Evolutionary conservation across 345 rosid species (phyloP).

Genomic region (Dipteronia dyeriana): DNA sequence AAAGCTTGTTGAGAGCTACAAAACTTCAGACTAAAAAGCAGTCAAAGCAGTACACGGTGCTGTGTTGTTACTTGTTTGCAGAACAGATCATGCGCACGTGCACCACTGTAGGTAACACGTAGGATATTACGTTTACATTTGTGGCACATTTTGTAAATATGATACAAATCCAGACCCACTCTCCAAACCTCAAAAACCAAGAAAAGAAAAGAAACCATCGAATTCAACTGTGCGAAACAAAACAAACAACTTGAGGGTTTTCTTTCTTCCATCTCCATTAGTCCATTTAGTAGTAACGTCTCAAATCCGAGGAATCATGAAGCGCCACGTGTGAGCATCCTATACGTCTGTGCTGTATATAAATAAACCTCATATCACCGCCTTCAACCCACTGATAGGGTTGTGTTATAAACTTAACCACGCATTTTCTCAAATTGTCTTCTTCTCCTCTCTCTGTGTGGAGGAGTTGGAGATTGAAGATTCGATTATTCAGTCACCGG

Average conservation of each 20-base stretch:
- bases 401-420: constrained; percentile 18
- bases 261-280: not conserved
- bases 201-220: not conserved
- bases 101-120: constrained; percentile 27
- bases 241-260: not conserved
- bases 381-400: constrained; percentile 25
- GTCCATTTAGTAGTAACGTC: not conserved
- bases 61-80: too few relatives aligned
- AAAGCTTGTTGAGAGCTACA: too few relatives aligned
- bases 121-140: not conserved
- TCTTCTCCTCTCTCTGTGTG: not conserved
- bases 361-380: constrained; percentile 26
- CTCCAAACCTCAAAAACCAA: not conserved
- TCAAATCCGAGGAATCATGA: not conserved
- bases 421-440: too few relatives aligned
- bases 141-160: constrained; percentile 26
- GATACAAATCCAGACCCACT: not conserved
- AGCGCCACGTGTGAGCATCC: constrained; percentile 30
- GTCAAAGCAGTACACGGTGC: too few relatives aligned
- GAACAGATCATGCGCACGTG: constrained; percentile 32
- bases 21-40: too few relatives aligned
- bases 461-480: not conserved
- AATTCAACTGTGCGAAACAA: not conserved
- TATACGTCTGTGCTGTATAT: constrained; percentile 38
- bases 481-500: constrained; percentile 47